Base-by-base conservation (phyloP, 805 yeast genomes). In the Teunomyces tritomae region DNA sequence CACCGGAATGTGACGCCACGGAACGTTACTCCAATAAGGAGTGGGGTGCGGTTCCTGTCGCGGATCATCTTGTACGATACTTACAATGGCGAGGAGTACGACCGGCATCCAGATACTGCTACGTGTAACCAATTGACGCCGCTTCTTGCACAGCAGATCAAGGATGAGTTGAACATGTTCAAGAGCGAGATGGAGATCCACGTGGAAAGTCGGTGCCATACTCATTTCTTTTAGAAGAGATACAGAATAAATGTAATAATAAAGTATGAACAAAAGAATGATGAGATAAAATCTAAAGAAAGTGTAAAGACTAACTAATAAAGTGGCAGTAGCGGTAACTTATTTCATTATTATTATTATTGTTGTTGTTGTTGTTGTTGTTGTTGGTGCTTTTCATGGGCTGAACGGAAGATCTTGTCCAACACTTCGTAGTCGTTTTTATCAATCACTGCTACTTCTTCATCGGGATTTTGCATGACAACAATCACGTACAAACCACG, bases 41-140 rank as follows among this genome's bases (percentile, higher is more conserved):
- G 53, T 4, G 64, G 66, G 11, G 89, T 85, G 8, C 64, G 80
- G 43, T 92, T 92, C 67, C 86, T 96, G 4, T 84, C 95, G 1
- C 76, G 89, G 56, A 88, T 94, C 48, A 78, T 88, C 6, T 77
- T 94, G 37, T 92, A 84, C 65, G 95, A 89, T 50, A 92, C 97
- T 0, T 89, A 86, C 64, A 79, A 84, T 49, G 83, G 84, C 32
- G 83, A 79, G 14, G 97, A 87, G 54, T 92, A 92, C 65, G 97
- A 92, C 65, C 82, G 99, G 58, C 89, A 84, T 54, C 97, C 97
- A 0, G 97, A 90, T 52, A 74, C 84, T 27, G 96, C 96, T 3
- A 90, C 97, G 2, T 92, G 97, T 68, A 89, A 91, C 65, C 89
- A 85, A 61, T 74, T 90, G 63, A 90, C 96, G 1, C 96, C 97